Base-by-base conservation (phyloP, 768 basidiomycete genomes). In the Gymnopilus junonius region DNA sequence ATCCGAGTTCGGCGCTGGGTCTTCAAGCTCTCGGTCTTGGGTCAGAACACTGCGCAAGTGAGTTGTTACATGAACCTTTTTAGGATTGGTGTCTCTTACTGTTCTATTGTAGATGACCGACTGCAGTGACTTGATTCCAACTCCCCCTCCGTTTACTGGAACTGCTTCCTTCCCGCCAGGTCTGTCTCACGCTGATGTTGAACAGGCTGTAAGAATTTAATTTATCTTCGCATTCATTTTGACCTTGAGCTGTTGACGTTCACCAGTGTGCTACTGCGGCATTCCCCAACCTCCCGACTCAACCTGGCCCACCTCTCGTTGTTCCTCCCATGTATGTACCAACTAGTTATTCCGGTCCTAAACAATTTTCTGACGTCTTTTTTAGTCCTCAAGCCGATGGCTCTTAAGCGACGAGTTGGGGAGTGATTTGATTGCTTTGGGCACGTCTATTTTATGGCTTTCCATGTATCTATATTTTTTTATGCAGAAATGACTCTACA, bases 41-140 rank as follows among this genome's bases (percentile, higher is more conserved):
- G 80, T 12, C 79, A 82, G 42, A 74, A 81, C 64, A 51, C 58
- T n/a, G 67, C 58, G 42, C 63, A 20, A 20, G 57, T 59, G 1
- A 35, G 58, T 31, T 15, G 14, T 4, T 14, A 5, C n/a, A 8
- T 32, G 25, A 14, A 4, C 1, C 15, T 17, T 29, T 20, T 3
- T n/a, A 11, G 11, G 10, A 17, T 8, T n/a, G n/a, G 3, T 17
- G 34, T 3, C 8, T 50, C 14, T 20, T 2, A 34, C 17, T n/a
- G n/a, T n/a, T 20, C 20, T 20, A 1, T 8, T 32, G 7, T 25
- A 71, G 8, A 50, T 83, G 58, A 70, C 78, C 27, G 82, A 83
- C 70, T 83, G 82, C 69, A 79, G 77, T 4, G 80, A 82, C 35
- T 77, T 82, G 53, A 80, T 83, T 35, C 80, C 81, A 8, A 75